A percentile compares a stretch with the other conserved stretches of the same genome.
phyloP scores from a whole-genome alignment of 2,329 filamentous ascomycete genomes.

The Ceratocystiopsis minuta region DNA sequence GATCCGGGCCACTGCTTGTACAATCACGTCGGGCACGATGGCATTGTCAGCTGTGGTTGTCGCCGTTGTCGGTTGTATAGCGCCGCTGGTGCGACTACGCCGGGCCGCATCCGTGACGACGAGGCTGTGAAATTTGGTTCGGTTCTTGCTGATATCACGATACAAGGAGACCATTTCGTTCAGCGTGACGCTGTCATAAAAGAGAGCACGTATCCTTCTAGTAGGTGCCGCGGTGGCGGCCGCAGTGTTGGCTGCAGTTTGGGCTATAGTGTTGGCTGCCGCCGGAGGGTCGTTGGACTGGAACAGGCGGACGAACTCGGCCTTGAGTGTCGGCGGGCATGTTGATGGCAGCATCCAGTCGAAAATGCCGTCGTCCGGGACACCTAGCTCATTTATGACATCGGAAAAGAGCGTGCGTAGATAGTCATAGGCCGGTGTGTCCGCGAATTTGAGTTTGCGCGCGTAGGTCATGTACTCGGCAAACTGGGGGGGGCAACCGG shows the following conservation, averaged over 20 bases:
- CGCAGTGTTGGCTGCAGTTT: no score
- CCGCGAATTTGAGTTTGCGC: constrained; percentile 90
- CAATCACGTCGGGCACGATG: no score
- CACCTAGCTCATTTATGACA: constrained; percentile 78
- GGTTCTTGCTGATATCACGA: constrained; percentile 7
- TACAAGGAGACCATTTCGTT: constrained; percentile 1
- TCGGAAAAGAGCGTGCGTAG: constrained; percentile 88
- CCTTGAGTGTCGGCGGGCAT: constrained; percentile 46
- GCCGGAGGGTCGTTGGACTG: constrained; percentile 54
- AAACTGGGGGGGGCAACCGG: constrained; percentile 89
- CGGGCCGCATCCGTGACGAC: background rate
- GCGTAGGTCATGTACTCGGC: constrained; percentile 95
- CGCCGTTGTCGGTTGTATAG: no score
- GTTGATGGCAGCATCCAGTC: constrained; percentile 91
- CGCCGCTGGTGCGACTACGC: no score
- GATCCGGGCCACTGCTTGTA: no score
- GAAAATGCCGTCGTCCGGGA: constrained; percentile 91
- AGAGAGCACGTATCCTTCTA: background rate
- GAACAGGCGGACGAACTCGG: constrained; percentile 27
- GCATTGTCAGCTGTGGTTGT: no score
- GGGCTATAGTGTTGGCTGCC: no score
- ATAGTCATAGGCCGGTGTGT: constrained; percentile 95
- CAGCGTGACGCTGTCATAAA: constrained; percentile 7
- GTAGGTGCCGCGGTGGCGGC: no score
- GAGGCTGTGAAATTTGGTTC: constrained; percentile 7